These are phyloP conservation scores for Trametes punicea DNA, from an alignment of 768 basidiomycete genomes.

Conservation along the genomic window DNA sequence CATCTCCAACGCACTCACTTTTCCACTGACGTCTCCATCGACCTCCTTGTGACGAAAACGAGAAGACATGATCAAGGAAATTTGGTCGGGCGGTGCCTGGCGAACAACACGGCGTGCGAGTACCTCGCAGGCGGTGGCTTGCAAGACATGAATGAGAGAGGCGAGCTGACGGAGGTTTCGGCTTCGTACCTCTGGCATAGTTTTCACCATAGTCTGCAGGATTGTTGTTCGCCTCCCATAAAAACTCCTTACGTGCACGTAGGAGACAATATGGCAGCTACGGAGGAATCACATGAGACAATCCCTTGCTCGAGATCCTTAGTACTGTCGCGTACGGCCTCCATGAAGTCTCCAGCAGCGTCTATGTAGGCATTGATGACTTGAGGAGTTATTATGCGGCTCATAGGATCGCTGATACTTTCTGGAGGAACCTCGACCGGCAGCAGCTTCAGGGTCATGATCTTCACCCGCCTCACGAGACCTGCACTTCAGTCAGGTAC, in stretches of 20 bases:
- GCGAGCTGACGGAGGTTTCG: neutral
- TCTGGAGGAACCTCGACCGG: conserved; percentile 75
- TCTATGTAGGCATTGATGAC: conserved; percentile 74
- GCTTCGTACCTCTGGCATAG: conserved; percentile 61
- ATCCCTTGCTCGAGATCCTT: neutral
- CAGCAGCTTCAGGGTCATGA: conserved; percentile 69
- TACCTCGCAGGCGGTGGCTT: conserved; percentile 81
- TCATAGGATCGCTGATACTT: conserved; percentile 70
- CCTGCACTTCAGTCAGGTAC: conserved; percentile 40
- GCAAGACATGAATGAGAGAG: neutral
- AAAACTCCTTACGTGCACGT: conserved; percentile 74
- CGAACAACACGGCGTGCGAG: conserved; percentile 81
- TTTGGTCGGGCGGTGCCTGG: conserved; percentile 54
- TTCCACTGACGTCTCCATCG: conserved; percentile 75
- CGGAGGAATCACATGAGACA: neutral
- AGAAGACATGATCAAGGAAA: conserved; percentile 71
- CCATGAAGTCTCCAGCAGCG: conserved; percentile 84
- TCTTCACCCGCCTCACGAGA: conserved; percentile 75
- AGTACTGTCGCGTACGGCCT: conserved; percentile 55
- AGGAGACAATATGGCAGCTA: conserved; percentile 83
- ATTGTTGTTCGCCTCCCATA: conserved; percentile 77
- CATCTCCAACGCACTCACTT: conserved; percentile 76
- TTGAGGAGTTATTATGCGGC: conserved; percentile 76
- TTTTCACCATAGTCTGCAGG: conserved; percentile 89
- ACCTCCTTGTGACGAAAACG: conserved; percentile 68